Evolutionary conservation across 148 eudicot species (phyloP).

Genomic region (Rhododendron vialii): DNA sequence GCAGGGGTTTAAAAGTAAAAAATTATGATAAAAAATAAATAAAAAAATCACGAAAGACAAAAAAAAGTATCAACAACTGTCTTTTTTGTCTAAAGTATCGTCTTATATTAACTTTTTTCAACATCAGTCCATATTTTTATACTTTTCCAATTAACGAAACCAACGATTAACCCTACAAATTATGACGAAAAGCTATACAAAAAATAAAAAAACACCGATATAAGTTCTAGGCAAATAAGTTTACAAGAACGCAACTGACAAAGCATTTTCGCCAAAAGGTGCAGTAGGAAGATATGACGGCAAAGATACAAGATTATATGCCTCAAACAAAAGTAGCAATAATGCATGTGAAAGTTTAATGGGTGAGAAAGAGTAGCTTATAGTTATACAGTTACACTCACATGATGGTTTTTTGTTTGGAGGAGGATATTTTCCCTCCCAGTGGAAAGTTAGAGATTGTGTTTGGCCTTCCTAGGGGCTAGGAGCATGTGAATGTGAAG

Average conservation of each 20-base stretch:
- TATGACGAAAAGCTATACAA: no score
- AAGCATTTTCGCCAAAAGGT: not conserved
- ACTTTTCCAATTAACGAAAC: no score
- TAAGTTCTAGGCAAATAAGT: no score
- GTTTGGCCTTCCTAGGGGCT: not conserved
- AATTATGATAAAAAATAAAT: no score
- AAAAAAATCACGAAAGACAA: no score
- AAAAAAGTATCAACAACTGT: no score
- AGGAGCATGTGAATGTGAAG: not conserved
- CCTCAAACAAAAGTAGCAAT: not conserved
- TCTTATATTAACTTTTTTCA: no score
- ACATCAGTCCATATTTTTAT: no score
- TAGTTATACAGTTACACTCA: not conserved
- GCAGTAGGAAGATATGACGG: not conserved
- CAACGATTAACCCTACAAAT: no score
- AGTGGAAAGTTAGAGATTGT: not conserved
- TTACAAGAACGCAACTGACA: not conserved
- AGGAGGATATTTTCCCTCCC: not conserved
- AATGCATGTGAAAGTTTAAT: not conserved
- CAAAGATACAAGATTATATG: conserved; percentile 3
- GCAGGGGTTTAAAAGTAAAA: no score
- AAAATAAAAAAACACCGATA: no score
- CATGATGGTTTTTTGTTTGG: not conserved
- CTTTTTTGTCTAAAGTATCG: no score
- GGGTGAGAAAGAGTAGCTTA: not conserved